Percentiles rank a stretch among this genome's conserved stretches.
Conservation (phyloP, 2,329 filamentous ascomycete species). For the Stemphylium lycopersici region DNA sequence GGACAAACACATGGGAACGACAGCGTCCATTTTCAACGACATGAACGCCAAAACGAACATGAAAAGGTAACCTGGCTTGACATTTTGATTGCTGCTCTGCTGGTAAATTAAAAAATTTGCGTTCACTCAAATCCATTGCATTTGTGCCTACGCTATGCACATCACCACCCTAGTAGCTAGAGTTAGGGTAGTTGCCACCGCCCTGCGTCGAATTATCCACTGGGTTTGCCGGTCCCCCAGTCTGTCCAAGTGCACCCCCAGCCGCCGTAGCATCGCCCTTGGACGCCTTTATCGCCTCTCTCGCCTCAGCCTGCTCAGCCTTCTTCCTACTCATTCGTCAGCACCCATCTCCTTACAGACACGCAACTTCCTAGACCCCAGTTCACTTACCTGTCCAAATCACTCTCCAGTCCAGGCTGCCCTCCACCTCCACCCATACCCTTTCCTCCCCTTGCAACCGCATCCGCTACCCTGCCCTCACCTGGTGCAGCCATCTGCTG, state of each 20-base stretch:
- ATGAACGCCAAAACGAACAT: too few relatives aligned
- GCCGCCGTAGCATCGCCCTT: constrained; percentile 47
- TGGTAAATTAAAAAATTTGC: too few relatives aligned
- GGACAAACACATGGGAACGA: too few relatives aligned
- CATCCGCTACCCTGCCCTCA: constrained; percentile 53
- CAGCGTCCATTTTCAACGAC: too few relatives aligned
- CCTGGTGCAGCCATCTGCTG: constrained; percentile 57
- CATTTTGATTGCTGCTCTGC: neutral
- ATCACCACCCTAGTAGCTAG: constrained; percentile 15
- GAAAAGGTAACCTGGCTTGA: too few relatives aligned
- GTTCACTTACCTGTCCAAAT: constrained; percentile 51
- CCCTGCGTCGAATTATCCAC: constrained; percentile 25
- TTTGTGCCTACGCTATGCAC: too few relatives aligned
- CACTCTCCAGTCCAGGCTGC: constrained; percentile 51
- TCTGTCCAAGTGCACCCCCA: constrained; percentile 53
- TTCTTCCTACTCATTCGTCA: constrained; percentile 51
- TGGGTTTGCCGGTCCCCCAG: constrained; percentile 53
- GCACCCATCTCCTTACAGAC: constrained; percentile 24
- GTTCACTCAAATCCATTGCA: too few relatives aligned
- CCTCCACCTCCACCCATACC: constrained; percentile 44
- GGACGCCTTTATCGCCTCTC: constrained; percentile 50
- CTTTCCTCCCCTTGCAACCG: constrained; percentile 45
- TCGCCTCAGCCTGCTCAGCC: constrained; percentile 53
- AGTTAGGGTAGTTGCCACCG: constrained; percentile 32
- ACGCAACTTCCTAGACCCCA: neutral